A percentile compares a stretch with the other conserved stretches of the same genome.
phyloP scores from a whole-genome alignment of 352 stramenopile genomes.

The Elongisporangium anandrum region DNA sequence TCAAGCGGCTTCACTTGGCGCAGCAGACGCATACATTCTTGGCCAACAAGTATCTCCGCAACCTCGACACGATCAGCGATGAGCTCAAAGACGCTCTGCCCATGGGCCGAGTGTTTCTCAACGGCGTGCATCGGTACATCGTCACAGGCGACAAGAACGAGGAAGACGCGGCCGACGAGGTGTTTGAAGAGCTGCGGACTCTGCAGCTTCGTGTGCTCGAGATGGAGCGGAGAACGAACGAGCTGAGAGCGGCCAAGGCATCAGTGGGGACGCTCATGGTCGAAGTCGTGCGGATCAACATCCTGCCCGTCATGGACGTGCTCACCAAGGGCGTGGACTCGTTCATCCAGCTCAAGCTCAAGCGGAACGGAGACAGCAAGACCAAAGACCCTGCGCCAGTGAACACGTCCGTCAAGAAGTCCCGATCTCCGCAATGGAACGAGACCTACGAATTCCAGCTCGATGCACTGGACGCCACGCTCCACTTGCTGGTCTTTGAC shows the following conservation, averaged over 20 bases:
- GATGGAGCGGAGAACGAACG: slow-evolving; percentile 36
- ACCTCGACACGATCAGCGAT: slow-evolving; percentile 29
- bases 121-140: slow-evolving; percentile 62
- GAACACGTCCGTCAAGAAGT: slow-evolving; percentile 63
- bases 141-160: slow-evolving; percentile 65
- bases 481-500: slow-evolving; percentile 52
- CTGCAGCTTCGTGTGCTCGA: slow-evolving; percentile 28
- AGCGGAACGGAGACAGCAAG: slow-evolving; percentile 9
- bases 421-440: slow-evolving; percentile 53
- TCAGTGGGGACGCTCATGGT: slow-evolving; percentile 42
- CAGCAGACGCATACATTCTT: slow-evolving; percentile 29
- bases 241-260: slow-evolving; percentile 17
- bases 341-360: slow-evolving; percentile 49
- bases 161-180: slow-evolving; percentile 63
- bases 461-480: slow-evolving; percentile 33
- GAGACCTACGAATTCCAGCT: slow-evolving; percentile 58
- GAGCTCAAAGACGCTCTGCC: slow-evolving; percentile 24
- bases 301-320: slow-evolving; percentile 54
- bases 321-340: slow-evolving; percentile 49
- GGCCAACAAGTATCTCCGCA: slow-evolving; percentile 58
- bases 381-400: slow-evolving; percentile 7
- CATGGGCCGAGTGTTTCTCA: slow-evolving; percentile 59
- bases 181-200: slow-evolving; percentile 51
- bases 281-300: slow-evolving; percentile 58
- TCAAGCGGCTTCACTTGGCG: slow-evolving; percentile 19